Percentiles rank a stretch among this genome's conserved stretches.
Evolutionary conservation across 352 stramenopile genomes (phyloP).

Genomic region (Bremia lactucae): DNA sequence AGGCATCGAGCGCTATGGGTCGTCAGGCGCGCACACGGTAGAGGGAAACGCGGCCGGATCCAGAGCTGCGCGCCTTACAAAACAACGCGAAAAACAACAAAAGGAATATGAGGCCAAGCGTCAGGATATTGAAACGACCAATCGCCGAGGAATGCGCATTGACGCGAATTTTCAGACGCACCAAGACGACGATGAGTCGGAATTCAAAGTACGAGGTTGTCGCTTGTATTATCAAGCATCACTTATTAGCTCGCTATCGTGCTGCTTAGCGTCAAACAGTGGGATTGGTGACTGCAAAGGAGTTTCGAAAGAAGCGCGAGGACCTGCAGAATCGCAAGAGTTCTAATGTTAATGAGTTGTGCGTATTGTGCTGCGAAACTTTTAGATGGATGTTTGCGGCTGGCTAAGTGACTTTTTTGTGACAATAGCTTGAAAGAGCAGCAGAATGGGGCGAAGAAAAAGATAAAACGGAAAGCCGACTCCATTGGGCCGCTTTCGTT

Average conservation of each 20-base stretch:
- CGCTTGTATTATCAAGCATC: too few relatives aligned
- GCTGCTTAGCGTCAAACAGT: constrained; percentile 62
- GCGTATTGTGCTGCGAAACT: constrained; percentile 4
- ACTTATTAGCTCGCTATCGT: not conserved
- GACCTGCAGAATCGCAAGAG: constrained; percentile 45
- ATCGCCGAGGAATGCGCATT: constrained; percentile 77
- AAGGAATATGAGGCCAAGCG: constrained; percentile 90
- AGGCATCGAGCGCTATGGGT: constrained; percentile 71
- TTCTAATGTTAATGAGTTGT: constrained; percentile 19
- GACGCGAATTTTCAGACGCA: constrained; percentile 88
- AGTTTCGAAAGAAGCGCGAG: constrained; percentile 87
- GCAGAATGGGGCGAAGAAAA: constrained; percentile 26
- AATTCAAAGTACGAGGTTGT: constrained; percentile 71
- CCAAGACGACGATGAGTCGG: constrained; percentile 64
- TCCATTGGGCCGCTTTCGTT: constrained; percentile 69
- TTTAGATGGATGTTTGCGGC: not conserved
- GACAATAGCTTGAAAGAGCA: constrained; percentile 21
- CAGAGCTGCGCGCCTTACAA: constrained; percentile 84
- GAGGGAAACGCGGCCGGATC: constrained; percentile 92
- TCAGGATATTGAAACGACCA: constrained; percentile 78
- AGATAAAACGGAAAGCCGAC: constrained; percentile 76
- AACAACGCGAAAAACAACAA: constrained; percentile 89
- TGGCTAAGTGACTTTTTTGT: not conserved
- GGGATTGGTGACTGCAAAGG: constrained; percentile 90
- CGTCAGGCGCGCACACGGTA: constrained; percentile 90